Percentiles rank a stretch among this genome's conserved stretches.
phyloP scores from a whole-genome alignment of 1,139 yeast species.

The Pichia terricola region DNA sequence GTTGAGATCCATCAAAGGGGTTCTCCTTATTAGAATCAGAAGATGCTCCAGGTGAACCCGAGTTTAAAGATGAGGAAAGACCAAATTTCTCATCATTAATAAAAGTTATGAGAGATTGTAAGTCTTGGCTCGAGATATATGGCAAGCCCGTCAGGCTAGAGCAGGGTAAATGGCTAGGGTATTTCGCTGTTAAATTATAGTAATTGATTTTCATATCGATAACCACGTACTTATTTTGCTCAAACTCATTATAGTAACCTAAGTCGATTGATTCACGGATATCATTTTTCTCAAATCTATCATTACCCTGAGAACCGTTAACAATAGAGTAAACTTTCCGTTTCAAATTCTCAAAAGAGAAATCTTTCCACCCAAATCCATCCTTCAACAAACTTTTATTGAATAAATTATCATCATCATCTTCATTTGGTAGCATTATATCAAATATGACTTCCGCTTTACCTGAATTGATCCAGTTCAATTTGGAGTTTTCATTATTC shows the following conservation, averaged over 20 bases:
- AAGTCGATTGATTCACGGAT: slow-evolving; percentile 1
- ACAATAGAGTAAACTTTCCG: slow-evolving; percentile 1
- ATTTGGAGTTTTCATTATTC: slow-evolving; percentile 33
- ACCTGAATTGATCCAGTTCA: slow-evolving; percentile 66
- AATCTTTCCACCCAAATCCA: slow-evolving; percentile 4
- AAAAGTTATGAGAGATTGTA: slow-evolving; percentile 51
- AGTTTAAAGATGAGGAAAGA: slow-evolving; percentile 14
- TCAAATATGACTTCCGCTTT: slow-evolving; percentile 63
- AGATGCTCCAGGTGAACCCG: neutral
- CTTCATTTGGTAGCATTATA: slow-evolving; percentile 50
- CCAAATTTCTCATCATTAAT: slow-evolving; percentile 38
- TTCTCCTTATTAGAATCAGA: slow-evolving; percentile 12
- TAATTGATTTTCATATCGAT: slow-evolving; percentile 58
- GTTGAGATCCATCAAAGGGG: slow-evolving; percentile 27
- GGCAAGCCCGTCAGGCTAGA: slow-evolving; percentile 44
- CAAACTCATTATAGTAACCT: slow-evolving; percentile 3
- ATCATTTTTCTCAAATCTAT: neutral
- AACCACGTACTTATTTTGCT: slow-evolving; percentile 43
- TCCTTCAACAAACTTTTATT: neutral
- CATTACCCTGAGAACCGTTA: slow-evolving; percentile 1
- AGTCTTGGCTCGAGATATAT: slow-evolving; percentile 48
- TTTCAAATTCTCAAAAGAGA: slow-evolving; percentile 8
- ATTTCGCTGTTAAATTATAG: slow-evolving; percentile 47
- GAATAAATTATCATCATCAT: slow-evolving; percentile 13
- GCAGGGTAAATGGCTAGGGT: slow-evolving; percentile 44